These are phyloP conservation scores for Danielia oregonensis DNA, from an alignment of 805 yeast genomes.

Conservation along the genomic window DNA sequence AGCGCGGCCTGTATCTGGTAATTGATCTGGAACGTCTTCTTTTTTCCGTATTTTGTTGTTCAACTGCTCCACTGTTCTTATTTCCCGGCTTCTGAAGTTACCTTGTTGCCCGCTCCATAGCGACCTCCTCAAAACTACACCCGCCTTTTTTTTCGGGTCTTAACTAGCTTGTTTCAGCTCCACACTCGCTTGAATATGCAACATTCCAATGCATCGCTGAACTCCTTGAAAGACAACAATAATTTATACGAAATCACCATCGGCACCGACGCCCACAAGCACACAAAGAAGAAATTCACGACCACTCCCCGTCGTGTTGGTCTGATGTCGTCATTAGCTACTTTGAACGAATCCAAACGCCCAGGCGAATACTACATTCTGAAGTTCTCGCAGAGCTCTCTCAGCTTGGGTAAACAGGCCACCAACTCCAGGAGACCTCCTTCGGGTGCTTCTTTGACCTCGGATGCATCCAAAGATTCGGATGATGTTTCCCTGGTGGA, in stretches of 20 bases:
- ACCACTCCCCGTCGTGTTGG: constrained; percentile 24
- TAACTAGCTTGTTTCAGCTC: too few relatives aligned
- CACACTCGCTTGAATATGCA: constrained; percentile 12
- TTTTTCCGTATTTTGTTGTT: neutral
- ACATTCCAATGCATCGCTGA: constrained; percentile 18
- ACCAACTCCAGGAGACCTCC: constrained; percentile 18
- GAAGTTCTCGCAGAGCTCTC: constrained; percentile 23
- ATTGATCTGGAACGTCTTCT: neutral
- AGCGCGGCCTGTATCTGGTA: too few relatives aligned
- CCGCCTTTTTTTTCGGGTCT: neutral
- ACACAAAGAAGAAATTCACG: constrained; percentile 17
- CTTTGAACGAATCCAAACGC: constrained; percentile 23
- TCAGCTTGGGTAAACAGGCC: constrained; percentile 13
- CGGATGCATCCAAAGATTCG: constrained; percentile 26
- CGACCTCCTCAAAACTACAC: too few relatives aligned
- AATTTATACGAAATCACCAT: constrained; percentile 27
- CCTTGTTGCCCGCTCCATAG: too few relatives aligned
- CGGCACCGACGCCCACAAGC: constrained; percentile 1
- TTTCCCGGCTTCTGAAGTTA: too few relatives aligned
- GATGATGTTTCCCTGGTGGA: constrained; percentile 34
- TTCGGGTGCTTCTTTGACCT: constrained; percentile 32
- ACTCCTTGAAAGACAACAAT: constrained; percentile 18
- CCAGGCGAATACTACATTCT: constrained; percentile 40
- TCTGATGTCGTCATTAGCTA: constrained; percentile 22
- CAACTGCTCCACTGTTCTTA: neutral